These are phyloP conservation scores for Thermochaetoides thermophila DNA, from an alignment of 495 filamentous ascomycete genomes.

Conservation along the genomic window DNA sequence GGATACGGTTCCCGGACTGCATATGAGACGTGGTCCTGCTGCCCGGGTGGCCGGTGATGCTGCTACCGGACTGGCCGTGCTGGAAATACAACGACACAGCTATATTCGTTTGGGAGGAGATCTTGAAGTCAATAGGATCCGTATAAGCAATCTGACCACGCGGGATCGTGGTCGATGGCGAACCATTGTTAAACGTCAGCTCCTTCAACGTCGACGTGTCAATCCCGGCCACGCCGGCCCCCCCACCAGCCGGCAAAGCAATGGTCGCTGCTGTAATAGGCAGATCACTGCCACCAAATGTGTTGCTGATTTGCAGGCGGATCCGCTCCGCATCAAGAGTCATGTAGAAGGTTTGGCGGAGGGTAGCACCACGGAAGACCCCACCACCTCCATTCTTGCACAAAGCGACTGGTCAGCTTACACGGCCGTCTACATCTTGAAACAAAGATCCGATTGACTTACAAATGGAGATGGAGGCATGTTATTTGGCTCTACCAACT, in stretches of 20 bases:
- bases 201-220: constrained; percentile 31
- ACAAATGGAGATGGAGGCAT: constrained; percentile 47
- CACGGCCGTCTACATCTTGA: too few species aligned
- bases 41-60: constrained; percentile 52
- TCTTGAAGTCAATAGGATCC: constrained; percentile 44
- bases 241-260: constrained; percentile 34
- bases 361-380: constrained; percentile 39
- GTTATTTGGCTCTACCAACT: constrained; percentile 47
- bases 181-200: constrained; percentile 43
- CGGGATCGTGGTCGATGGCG: constrained; percentile 37
- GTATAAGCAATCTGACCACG: constrained; percentile 44
- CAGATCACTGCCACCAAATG: constrained; percentile 46
- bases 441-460: too few species aligned
- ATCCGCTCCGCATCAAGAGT: constrained; percentile 40
- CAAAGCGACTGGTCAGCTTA: too few species aligned
- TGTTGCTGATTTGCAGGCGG: constrained; percentile 52
- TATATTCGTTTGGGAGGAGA: constrained; percentile 34
- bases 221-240: constrained; percentile 38
- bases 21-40: constrained; percentile 51
- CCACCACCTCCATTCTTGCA: constrained; percentile 7
- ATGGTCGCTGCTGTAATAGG: constrained; percentile 46
- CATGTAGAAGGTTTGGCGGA: constrained; percentile 52
- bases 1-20: constrained; percentile 38
- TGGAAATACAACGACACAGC: constrained; percentile 45
- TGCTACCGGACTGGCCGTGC: constrained; percentile 38